These are phyloP conservation scores for Candida sp. DNA, from an alignment of 1,139 yeast genomes.

Conservation along the genomic window DNA sequence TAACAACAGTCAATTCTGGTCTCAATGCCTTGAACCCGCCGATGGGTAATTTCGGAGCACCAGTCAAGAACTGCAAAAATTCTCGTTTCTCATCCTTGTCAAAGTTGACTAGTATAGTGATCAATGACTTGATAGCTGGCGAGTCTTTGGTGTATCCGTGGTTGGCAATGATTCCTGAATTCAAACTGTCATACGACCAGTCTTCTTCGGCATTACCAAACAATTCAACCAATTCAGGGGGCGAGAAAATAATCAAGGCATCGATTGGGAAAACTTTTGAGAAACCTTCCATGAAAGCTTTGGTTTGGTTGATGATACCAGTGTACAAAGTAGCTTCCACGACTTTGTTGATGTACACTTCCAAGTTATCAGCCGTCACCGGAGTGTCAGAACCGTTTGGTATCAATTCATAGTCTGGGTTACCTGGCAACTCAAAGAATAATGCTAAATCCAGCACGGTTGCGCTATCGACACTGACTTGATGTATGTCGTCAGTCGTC, in stretches of 20 bases:
- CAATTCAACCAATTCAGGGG: constrained; percentile 71
- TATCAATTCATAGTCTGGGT: constrained; percentile 60
- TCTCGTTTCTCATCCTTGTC: constrained; percentile 58
- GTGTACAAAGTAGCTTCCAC: constrained; percentile 62
- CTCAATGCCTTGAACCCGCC: constrained; percentile 89
- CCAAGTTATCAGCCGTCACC: constrained; percentile 60
- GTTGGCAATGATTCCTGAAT: constrained; percentile 74
- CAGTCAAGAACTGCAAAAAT: constrained; percentile 89
- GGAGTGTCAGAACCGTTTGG: constrained; percentile 55
- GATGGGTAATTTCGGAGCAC: constrained; percentile 90
- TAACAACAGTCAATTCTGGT: constrained; percentile 88
- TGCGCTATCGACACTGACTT: constrained; percentile 42
- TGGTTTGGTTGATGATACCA: constrained; percentile 71
- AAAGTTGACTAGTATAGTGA: constrained; percentile 64
- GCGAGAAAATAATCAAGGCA: constrained; percentile 72
- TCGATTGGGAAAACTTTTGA: constrained; percentile 82
- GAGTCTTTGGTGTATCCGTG: constrained; percentile 90
- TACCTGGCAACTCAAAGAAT: constrained; percentile 73
- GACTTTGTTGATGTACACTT: constrained; percentile 59
- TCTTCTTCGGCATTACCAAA: constrained; percentile 80
- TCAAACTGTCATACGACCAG: constrained; percentile 74
- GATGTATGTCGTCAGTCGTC: constrained; percentile 13
- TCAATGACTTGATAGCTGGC: constrained; percentile 58
- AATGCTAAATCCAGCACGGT: constrained; percentile 58
- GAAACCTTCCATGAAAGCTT: constrained; percentile 81